Base-by-base conservation (phyloP, 768 basidiomycete species). In the Tylopilus balloui region DNA sequence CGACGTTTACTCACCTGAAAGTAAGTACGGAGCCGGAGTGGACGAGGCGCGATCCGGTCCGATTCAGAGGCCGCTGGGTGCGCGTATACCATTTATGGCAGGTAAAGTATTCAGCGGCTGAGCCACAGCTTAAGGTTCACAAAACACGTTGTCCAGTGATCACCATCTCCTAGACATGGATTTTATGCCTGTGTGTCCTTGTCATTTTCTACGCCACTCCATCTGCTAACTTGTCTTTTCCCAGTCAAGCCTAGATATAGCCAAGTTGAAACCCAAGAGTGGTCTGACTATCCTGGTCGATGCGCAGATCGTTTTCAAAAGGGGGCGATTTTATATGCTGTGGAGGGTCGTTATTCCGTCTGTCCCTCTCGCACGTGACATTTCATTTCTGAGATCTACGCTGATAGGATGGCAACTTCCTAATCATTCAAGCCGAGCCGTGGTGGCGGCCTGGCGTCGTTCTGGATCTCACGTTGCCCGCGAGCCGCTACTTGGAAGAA, bases 401-500 rank as follows among this genome's bases (percentile, higher is more conserved):
- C 27, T n/a, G 21, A 8, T 35, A 69, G 63, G 35, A 68, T 19
- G 59, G 67, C 4, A 50, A 64, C 38, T 61, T 56, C 45, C 43
- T 69, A 17, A 44, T 55, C 36, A 60, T 67, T 27, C 66, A 67
- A 49, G 66, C 61, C 13, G 68, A 66, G 46, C 61, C 68, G 7
- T 68, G 59, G 50, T 50, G 53, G 47, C 65, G 61, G 36, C 50
- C 50, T 7, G 54, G 47, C 11, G 12, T 47, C 31, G 19, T 21
- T 15, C 42, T 44, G 12, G 6, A 40, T 27, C 0, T 12, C 21
- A 6, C 36, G 12, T 4, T 42, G 13, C 28, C 29, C 8, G 6
- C 1, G 15, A 14, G 14, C 2, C 4, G 24, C 14, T 57, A 47
- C 37, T 1, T 48, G 20, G 60, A 58, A 29, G 66, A 69, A 38